Percentiles rank a stretch among this genome's conserved stretches.
Conservation (phyloP, 352 stramenopile species). For the Pythium oligandrum region DNA sequence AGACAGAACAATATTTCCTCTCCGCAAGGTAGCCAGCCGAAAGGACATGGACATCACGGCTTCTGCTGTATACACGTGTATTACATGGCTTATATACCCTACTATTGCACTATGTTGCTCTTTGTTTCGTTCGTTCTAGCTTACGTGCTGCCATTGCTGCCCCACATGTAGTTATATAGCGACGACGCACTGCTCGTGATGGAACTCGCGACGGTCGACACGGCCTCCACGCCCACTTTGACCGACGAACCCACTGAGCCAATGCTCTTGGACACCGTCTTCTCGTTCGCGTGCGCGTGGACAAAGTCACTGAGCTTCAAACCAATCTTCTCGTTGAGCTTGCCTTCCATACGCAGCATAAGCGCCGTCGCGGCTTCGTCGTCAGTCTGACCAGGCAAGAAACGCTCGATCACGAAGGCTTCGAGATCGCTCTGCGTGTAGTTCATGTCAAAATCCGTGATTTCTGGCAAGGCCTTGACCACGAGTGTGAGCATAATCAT, state of each 20-base stretch:
- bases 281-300: constrained; percentile 80
- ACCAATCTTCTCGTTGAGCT: constrained; percentile 83
- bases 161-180: constrained; percentile 86
- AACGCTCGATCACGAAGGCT: constrained; percentile 79
- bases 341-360: constrained; percentile 83
- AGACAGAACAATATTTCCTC: no score
- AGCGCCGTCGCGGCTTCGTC: constrained; percentile 76
- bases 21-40: no score
- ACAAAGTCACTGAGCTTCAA: constrained; percentile 86
- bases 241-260: constrained; percentile 72
- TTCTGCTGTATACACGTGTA: no score
- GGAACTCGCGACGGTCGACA: constrained; percentile 76
- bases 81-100: no score
- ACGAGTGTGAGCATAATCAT: constrained; percentile 85
- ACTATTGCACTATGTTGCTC: no score
- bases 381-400: constrained; percentile 74
- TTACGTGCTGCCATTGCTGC: constrained; percentile 3
- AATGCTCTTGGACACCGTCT: constrained; percentile 81
- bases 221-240: constrained; percentile 77
- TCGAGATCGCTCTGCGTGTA: constrained; percentile 84
- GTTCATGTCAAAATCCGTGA: constrained; percentile 82
- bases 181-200: constrained; percentile 71
- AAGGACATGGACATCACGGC: no score
- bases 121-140: no score
- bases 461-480: constrained; percentile 77